Evolutionary conservation across 140 eudicot genomes (phyloP).

Genomic region (Erigeron philadelphicus): DNA sequence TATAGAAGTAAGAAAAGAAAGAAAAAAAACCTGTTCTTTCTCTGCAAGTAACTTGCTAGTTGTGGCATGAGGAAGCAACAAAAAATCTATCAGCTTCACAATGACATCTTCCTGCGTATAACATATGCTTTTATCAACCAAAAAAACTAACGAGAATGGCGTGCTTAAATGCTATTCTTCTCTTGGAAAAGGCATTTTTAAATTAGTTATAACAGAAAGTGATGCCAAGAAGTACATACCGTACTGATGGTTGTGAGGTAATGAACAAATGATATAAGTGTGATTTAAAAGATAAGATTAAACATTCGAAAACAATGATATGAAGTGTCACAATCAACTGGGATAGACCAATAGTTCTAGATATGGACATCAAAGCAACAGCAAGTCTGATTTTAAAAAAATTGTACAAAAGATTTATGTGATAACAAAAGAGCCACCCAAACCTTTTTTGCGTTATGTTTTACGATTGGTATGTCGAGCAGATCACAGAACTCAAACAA

Average conservation of each 20-base stretch:
- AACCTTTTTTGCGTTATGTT: conserved; percentile 63
- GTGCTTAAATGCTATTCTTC: neutral
- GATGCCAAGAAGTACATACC: conserved; percentile 5
- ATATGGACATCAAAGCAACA: neutral
- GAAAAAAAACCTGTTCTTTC: conserved; percentile 58
- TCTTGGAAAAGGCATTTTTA: neutral
- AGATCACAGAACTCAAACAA: conserved; percentile 78
- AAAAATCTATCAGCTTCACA: conserved; percentile 66
- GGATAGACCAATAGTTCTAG: conserved; percentile 6
- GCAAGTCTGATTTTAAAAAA: neutral
- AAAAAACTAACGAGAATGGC: neutral
- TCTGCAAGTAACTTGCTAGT: conserved; percentile 66
- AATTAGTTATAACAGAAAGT: neutral
- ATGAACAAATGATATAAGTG: neutral
- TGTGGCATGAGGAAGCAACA: conserved; percentile 79
- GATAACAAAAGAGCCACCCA: conserved; percentile 23
- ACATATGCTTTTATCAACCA: conserved; percentile 13
- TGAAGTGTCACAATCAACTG: neutral
- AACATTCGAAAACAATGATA: neutral
- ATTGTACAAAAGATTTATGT: neutral
- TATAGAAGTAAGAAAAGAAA: conserved; percentile 11
- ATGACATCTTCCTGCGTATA: conserved; percentile 67
- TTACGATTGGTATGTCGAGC: conserved; percentile 63
- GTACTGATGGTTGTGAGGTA: neutral
- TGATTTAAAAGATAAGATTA: neutral